Conservation (phyloP, 768 basidiomycete species). For the Leccinum incarnatum region DNA sequence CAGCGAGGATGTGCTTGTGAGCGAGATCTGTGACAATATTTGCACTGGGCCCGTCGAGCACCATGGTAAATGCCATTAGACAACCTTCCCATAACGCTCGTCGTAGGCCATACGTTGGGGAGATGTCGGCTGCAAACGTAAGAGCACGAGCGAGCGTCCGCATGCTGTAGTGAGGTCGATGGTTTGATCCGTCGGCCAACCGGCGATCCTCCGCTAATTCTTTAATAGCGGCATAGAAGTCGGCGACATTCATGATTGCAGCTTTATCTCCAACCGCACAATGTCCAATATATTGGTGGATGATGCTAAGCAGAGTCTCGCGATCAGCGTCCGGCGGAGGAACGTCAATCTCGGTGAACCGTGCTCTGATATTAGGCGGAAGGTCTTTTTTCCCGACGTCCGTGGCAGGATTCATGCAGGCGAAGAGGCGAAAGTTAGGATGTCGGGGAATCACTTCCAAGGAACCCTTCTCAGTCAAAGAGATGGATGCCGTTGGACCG, state of each 20-base stretch:
- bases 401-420: conserved; percentile 99
- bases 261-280: conserved; percentile 81
- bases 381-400: conserved; percentile 98
- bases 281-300: conserved; percentile 85
- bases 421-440: conserved; percentile 93
- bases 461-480: conserved; percentile 89
- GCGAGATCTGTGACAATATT: conserved; percentile 64
- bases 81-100: conserved; percentile 95
- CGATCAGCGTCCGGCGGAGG: conserved; percentile 90
- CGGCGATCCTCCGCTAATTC: conserved; percentile 65
- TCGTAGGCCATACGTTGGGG: conserved; percentile 72
- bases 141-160: conserved; percentile 89
- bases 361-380: conserved; percentile 81
- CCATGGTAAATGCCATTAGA: conserved; percentile 97
- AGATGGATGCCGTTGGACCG: conserved; percentile 83
- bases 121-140: conserved; percentile 84
- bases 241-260: conserved; percentile 85
- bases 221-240: conserved; percentile 86
- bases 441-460: conserved; percentile 89
- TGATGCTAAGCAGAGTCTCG: conserved; percentile 84
- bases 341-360: conserved; percentile 95
- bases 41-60: conserved; percentile 72
- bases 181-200: conserved; percentile 92
- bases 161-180: conserved; percentile 95
- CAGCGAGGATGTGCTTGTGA: conserved; percentile 72